phyloP scores from a whole-genome alignment of 2,329 filamentous ascomycete genomes.

The Aureobasidium sp. region DNA sequence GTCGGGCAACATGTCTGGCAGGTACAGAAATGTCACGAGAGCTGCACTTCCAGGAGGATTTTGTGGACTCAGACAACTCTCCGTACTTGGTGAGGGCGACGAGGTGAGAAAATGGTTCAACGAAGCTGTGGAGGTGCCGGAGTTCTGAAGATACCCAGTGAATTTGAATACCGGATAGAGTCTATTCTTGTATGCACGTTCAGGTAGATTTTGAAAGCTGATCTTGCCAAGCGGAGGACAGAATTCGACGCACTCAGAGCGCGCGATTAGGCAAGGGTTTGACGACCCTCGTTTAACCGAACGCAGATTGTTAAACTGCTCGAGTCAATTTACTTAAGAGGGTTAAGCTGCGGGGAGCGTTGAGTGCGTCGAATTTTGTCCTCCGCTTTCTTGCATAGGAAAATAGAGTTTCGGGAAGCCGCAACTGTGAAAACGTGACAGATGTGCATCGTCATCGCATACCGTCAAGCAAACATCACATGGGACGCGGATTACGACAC shows the following conservation, averaged over 20 bases:
- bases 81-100: constrained; percentile 35
- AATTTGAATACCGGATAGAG: too few species aligned
- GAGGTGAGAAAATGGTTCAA: constrained; percentile 10
- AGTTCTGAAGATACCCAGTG: not conserved
- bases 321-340: too few species aligned
- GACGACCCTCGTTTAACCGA: too few species aligned
- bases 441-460: not conserved
- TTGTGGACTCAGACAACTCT: constrained; percentile 46
- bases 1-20: constrained; percentile 26
- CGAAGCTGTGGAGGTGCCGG: constrained; percentile 9
- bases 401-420: not conserved
- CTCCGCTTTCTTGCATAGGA: not conserved
- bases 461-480: constrained; percentile 1
- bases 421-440: not conserved
- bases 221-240: too few species aligned
- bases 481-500: not conserved
- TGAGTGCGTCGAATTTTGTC: too few species aligned
- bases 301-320: too few species aligned
- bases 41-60: constrained; percentile 47
- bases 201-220: too few species aligned
- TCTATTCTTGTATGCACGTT: too few species aligned
- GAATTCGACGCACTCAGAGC: too few species aligned
- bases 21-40: constrained; percentile 32
- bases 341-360: too few species aligned
- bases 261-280: too few species aligned